Conservation (phyloP, 805 yeast genomes). For the Myxozyma mucilagina region DNA sequence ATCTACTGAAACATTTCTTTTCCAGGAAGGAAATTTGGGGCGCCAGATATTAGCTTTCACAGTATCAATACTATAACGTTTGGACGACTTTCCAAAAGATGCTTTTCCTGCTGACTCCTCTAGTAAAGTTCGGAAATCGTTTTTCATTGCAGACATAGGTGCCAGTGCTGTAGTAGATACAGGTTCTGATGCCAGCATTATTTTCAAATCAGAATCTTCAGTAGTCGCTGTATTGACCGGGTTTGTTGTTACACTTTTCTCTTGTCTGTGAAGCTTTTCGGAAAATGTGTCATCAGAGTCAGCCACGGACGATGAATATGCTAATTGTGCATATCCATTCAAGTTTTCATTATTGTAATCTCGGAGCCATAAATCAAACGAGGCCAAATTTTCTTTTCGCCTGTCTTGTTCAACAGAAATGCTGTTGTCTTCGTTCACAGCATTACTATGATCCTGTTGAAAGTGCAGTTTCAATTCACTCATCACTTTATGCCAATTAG, state of each 20-base stretch:
- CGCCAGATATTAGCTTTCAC: background rate
- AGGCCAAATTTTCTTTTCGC: background rate
- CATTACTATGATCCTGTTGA: background rate
- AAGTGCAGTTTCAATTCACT: background rate
- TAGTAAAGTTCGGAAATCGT: background rate
- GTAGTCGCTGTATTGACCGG: background rate
- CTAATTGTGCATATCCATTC: background rate
- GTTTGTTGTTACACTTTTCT: background rate
- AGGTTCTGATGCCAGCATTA: constrained; percentile 2
- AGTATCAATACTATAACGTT: background rate
- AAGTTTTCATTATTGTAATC: background rate
- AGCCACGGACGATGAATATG: background rate
- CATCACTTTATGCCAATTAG: constrained; percentile 3
- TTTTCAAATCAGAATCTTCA: background rate
- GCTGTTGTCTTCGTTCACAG: background rate
- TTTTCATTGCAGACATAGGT: background rate
- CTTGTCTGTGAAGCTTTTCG: background rate
- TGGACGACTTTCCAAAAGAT: background rate
- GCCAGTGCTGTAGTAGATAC: background rate
- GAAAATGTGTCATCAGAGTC: background rate
- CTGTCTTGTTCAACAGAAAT: background rate
- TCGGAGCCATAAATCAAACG: background rate
- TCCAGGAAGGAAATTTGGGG: background rate
- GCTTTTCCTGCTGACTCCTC: background rate
- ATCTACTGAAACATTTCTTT: background rate